Base-by-base conservation (phyloP, 768 basidiomycete species). In the Macrolepiota dolichaula region DNA sequence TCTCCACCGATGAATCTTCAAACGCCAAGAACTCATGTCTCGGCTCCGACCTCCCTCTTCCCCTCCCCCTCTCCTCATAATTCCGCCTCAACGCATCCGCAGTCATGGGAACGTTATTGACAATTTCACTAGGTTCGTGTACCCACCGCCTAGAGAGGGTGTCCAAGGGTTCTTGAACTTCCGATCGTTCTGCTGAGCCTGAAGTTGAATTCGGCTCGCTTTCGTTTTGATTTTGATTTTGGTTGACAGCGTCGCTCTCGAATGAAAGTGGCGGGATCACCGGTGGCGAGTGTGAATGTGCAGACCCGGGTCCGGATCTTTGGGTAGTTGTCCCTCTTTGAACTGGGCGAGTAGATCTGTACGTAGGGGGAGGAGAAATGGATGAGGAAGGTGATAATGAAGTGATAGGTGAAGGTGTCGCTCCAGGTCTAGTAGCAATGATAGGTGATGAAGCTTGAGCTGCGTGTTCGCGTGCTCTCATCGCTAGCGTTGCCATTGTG, bases 221-320 rank as follows among this genome's bases (percentile, higher is more conserved):
- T 32, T 32, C 22, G 15, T 17, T 27, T 12, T 29, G 35, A 42
- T 10, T 24, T 29, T 35, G 37, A 54, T 53, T 62, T 25, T 70
- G 61, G 9, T 68, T 68, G 32, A 74, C 74, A 63, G 78, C 57
- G 27, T 70, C 60, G 6, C 68, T 68, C 32, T 76, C 76, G 62
- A 79, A 78, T 1, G 72, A 63, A 13, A 79, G 67, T 0, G 78
- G 80, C 5, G 78, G 78, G 35, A 79, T 75, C 24, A 65, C 66
- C 27, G 72, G 71, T 19, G 76, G 69, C 40, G 66, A 51, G 17
- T 59, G 57, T 38, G 57, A 32, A 32, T 32, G 29, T 32, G 29
- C 29, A 7, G 29, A 32, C 7, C 29, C 29, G 29, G 29, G 7
- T 32, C 29, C 62, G 22, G 65, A 57, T 52, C 53, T 57, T 35